Evolutionary conservation across 1,139 yeast species (phyloP).

Genomic region (Debaryomycetaceae sp.): DNA sequence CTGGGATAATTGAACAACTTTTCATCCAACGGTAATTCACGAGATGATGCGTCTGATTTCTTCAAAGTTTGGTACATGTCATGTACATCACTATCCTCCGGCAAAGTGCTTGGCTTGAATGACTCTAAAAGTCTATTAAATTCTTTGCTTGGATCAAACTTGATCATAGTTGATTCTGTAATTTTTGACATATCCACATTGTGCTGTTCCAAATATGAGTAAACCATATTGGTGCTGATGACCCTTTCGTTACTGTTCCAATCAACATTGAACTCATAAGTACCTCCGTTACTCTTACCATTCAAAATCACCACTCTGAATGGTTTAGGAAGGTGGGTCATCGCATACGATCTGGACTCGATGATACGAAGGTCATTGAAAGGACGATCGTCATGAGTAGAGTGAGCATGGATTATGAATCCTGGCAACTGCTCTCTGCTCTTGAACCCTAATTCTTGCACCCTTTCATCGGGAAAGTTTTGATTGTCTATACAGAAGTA

Average conservation of each 20-base stretch:
- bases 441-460: constrained; percentile 20
- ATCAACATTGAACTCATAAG: constrained; percentile 31
- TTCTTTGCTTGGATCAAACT: constrained; percentile 19
- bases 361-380: constrained; percentile 25
- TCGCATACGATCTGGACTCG: constrained; percentile 26
- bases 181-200: constrained; percentile 8
- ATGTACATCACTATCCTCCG: constrained; percentile 19
- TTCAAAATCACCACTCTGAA: constrained; percentile 27
- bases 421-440: constrained; percentile 25
- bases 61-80: constrained; percentile 20
- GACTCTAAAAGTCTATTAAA: constrained; percentile 15
- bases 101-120: constrained; percentile 18
- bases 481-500: constrained; percentile 21
- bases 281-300: constrained; percentile 20
- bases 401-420: constrained; percentile 24
- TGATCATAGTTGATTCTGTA: constrained; percentile 11
- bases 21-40: constrained; percentile 16
- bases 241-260: constrained; percentile 16
- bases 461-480: constrained; percentile 17
- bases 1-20: constrained; percentile 22
- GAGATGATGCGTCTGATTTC: constrained; percentile 13
- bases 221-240: constrained; percentile 20
- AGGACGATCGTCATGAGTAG: constrained; percentile 24
- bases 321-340: constrained; percentile 30
- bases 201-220: constrained; percentile 15